Evolutionary conservation across 2,329 filamentous ascomycete genomes (phyloP).

Genomic region (Lecanosticta acicola): DNA sequence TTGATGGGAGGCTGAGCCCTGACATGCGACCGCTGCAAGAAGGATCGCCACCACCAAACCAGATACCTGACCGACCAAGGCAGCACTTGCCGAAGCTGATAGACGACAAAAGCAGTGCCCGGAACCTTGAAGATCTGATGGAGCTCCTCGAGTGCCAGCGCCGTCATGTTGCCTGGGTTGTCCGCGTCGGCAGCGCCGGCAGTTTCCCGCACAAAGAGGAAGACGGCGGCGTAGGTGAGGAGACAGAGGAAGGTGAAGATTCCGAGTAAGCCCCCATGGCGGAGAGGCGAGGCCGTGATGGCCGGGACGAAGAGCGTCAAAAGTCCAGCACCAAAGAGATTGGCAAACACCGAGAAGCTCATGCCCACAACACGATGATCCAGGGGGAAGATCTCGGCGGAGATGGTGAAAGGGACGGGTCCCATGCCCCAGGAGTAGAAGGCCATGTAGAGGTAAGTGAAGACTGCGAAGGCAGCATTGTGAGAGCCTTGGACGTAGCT

Average conservation of each 20-base stretch:
- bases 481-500: slow-evolving; percentile 43
- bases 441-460: slow-evolving; percentile 50
- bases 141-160: slow-evolving; percentile 28
- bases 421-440: slow-evolving; percentile 31
- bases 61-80: slow-evolving; percentile 11
- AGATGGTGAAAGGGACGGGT: slow-evolving; percentile 62
- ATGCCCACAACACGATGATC: slow-evolving; percentile 63
- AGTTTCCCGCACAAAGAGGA: slow-evolving; percentile 31
- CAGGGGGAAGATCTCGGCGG: slow-evolving; percentile 64
- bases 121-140: slow-evolving; percentile 30
- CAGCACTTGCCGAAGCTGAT: slow-evolving; percentile 9
- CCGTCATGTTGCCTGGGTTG: slow-evolving; percentile 18
- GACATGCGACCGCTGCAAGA: neutral
- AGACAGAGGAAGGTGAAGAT: slow-evolving; percentile 30
- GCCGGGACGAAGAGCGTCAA: slow-evolving; percentile 27
- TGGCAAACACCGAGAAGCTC: slow-evolving; percentile 56
- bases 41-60: neutral
- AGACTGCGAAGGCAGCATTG: slow-evolving; percentile 49
- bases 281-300: slow-evolving; percentile 11
- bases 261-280: slow-evolving; percentile 23
- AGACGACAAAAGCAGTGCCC: slow-evolving; percentile 9
- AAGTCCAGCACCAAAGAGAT: slow-evolving; percentile 28
- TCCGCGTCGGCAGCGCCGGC: slow-evolving; percentile 21
- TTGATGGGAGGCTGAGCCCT: neutral
- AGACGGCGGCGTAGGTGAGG: slow-evolving; percentile 29